Conservation (phyloP, 192 early-diverging fungal species). For the Coemansia biformis region DNA sequence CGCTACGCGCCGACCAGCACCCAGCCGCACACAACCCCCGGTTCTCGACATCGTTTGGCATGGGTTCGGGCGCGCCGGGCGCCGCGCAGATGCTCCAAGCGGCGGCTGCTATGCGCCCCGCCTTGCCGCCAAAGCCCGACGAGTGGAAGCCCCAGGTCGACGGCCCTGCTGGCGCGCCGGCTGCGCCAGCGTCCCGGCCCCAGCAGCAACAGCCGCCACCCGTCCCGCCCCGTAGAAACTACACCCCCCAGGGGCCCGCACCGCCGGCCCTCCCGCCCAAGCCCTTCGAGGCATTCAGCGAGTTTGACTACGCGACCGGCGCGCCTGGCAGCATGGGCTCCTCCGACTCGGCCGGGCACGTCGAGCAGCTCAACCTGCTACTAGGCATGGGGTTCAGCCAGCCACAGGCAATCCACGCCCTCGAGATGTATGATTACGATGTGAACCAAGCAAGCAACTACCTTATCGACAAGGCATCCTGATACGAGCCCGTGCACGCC, state of each 20-base stretch:
- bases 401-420: slow-evolving; percentile 60
- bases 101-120: slow-evolving; percentile 6
- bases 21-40: slow-evolving; percentile 5
- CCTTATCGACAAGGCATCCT: slow-evolving; percentile 55
- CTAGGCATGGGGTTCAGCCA: slow-evolving; percentile 70
- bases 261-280: slow-evolving; percentile 44
- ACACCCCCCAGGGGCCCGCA: slow-evolving; percentile 10
- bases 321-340: slow-evolving; percentile 11
- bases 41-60: slow-evolving; percentile 23
- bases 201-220: slow-evolving; percentile 4
- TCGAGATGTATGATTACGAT: slow-evolving; percentile 68
- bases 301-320: slow-evolving; percentile 42
- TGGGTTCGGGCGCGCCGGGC: neutral
- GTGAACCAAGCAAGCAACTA: slow-evolving; percentile 70
- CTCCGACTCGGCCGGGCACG: slow-evolving; percentile 19
- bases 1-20: slow-evolving; percentile 2
- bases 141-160: slow-evolving; percentile 20
- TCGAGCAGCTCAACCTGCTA: slow-evolving; percentile 53
- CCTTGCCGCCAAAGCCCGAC: slow-evolving; percentile 44
- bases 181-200: too few relatives aligned
- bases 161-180: neutral
- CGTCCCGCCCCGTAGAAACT: slow-evolving; percentile 8
- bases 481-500: too few relatives aligned
- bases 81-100: neutral
- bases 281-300: slow-evolving; percentile 42